Percentiles rank a stretch among this genome's conserved stretches.
phyloP scores from a whole-genome alignment of 2,329 filamentous ascomycete genomes.

The Lasiodiplodia gonubiensis region DNA sequence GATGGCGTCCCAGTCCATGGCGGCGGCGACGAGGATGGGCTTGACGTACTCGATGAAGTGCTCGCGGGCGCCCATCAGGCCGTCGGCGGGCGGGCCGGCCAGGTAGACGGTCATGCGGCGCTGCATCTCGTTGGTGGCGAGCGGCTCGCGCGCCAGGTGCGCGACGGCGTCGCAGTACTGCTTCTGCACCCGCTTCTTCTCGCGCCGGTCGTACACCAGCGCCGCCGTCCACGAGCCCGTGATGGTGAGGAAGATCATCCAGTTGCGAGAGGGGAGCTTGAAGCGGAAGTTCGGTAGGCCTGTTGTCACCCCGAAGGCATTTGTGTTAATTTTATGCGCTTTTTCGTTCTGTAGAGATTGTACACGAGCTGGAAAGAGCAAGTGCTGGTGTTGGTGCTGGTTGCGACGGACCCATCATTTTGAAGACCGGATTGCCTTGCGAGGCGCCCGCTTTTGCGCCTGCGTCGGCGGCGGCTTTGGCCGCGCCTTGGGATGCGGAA shows the following conservation, averaged over 20 bases:
- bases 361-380: constrained; percentile 78
- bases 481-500: constrained; percentile 9
- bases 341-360: constrained; percentile 98
- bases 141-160: constrained; percentile 77
- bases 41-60: constrained; percentile 97
- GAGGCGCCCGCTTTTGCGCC: constrained; percentile 3
- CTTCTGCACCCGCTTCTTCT: constrained; percentile 82
- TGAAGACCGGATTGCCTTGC: constrained; percentile 43
- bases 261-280: constrained; percentile 92
- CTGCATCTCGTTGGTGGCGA: constrained; percentile 75
- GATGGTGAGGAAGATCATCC: constrained; percentile 91
- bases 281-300: constrained; percentile 83
- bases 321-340: constrained; percentile 75
- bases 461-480: constrained; percentile 17
- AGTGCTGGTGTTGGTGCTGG: constrained; percentile 62
- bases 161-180: constrained; percentile 88
- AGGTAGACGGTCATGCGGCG: constrained; percentile 87
- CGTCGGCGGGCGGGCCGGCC: constrained; percentile 84
- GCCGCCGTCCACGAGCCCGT: constrained; percentile 78
- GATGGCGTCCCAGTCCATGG: constrained; percentile 94
- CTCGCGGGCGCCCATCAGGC: constrained; percentile 82
- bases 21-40: constrained; percentile 85
- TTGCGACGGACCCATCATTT: constrained; percentile 46
- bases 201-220: constrained; percentile 88
- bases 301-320: constrained; percentile 65